Evolutionary conservation across 2,329 filamentous ascomycete genomes (phyloP).

Genomic region (Colletotrichum camelliae): DNA sequence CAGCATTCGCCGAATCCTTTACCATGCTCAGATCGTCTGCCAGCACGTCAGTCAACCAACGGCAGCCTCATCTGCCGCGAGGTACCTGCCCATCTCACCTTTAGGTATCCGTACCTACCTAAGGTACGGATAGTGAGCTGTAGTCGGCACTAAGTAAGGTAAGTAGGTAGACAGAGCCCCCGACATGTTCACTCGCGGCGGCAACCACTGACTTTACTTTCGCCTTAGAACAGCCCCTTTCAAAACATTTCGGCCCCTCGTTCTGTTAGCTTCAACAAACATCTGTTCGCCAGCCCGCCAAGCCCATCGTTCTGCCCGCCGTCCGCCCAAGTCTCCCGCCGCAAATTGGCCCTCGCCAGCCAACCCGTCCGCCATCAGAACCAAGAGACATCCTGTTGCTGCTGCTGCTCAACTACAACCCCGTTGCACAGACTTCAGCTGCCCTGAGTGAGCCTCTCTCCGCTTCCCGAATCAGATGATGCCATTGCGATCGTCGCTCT

Average conservation of each 20-base stretch:
- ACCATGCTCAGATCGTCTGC: neutral
- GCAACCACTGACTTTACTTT: neutral
- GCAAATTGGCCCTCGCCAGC: neutral
- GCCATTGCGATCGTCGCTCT: slow-evolving; percentile 1
- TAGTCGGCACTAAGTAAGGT: neutral
- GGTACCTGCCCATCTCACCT: neutral
- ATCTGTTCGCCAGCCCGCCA: neutral
- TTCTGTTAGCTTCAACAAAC: neutral
- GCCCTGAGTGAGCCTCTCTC: neutral
- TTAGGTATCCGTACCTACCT: no score
- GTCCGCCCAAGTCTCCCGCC: neutral
- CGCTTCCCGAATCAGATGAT: neutral
- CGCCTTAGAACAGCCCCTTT: neutral
- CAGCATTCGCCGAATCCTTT: neutral
- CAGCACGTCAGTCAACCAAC: neutral
- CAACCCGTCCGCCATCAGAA: neutral
- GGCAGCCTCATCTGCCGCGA: neutral
- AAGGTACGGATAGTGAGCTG: neutral
- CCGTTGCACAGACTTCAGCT: slow-evolving; percentile 5
- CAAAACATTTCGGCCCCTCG: neutral
- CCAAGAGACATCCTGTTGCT: neutral
- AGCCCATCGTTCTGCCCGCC: neutral
- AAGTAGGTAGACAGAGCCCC: slow-evolving; percentile 1
- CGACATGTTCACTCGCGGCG: neutral
- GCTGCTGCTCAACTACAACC: neutral